Evolutionary conservation across 352 stramenopile species (phyloP), one percentile per base, ranked within the genome.

Genomic region (Plasmopara viticola): DNA sequence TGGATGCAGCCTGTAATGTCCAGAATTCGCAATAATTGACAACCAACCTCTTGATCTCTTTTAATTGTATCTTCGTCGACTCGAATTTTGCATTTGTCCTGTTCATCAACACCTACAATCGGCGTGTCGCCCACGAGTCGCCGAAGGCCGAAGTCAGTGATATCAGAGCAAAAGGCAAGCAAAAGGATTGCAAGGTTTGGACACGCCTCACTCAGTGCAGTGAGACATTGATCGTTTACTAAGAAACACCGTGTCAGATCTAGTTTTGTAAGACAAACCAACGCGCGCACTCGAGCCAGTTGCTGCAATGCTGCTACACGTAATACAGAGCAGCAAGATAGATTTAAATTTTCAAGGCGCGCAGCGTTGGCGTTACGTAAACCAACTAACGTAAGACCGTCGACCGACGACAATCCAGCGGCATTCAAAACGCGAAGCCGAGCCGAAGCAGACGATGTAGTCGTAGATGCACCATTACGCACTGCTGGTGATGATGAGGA

Each of bases 1-100:
- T 66, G 75, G 48, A 81, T 84, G 48, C 82, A 92, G 17, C 79
- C 82, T 7, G 73, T 63, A 37, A 92, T 58, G 12, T 92, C 76
- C 10, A 92, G 53, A 12, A 34, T 66, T 38, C 30, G 46, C n/a
- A 90, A 48, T 14, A 64, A 40, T 6, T 53, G 62, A 63, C 79
- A 90, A 0, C 79, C 62, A 33, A 38, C 37, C n/a, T 59, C 52
- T 33, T 29, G 17, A 20, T 7, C 38, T 28, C 31, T 53, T 53
- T 65, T 54, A 49, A 48, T 64, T 17, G 15, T 13, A 20, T 51
- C 38, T 13, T 51, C 56, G 15, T 48, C 41, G 25, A 53, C 40
- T 30, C 50, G 51, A 12, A 30, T 44, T 14, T 57, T 45, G 20
- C 4, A 20, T 53, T 48, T 28, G 12, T 55, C 42, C 13, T 34